Evolutionary conservation across 2,329 filamentous ascomycete genomes (phyloP), one percentile per base, ranked within the genome.

Genomic region (Didymella exigua): DNA sequence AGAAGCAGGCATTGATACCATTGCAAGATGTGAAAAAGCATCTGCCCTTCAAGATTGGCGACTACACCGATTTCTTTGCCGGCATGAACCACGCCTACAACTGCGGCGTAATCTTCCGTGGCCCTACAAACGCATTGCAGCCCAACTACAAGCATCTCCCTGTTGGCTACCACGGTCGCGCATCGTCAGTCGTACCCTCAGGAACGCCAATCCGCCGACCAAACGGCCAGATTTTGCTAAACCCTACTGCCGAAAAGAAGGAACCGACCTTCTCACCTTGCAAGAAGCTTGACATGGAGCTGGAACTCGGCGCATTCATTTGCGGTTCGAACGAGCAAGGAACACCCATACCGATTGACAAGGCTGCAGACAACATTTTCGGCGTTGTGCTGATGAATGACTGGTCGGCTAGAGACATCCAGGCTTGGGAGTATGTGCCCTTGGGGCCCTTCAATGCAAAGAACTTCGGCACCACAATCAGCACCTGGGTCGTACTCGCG

Each of bases 41-140:
- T 67, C 69, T 93, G 7, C 90, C 90, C 2, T 86, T 95, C 84
- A 80, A 82, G 49, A 91, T 93, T 63, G 88, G 89, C 23, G 90
- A 93, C 72, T 95, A 93, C 73, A 91, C 90, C 1, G 90, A 95
- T 74, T 95, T 95, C 78, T 95, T 91, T 69, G 90, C 88, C 9
- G 90, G 90, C 13, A 78, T 88, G 60, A 88, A 93, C 70, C 90
- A 95, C 75, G 90, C 90, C 16, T 88, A 86, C 76, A 88, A 87
- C 54, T 82, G 88, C 14, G 89, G 89, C 4, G 80, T 82, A 10
- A 81, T 93, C 58, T 91, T 93, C 76, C 84, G 90, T 37, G 89
- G 89, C 0, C 82, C 86, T 0, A 80, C 84, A 36, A 88, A 90
- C 65, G 89, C 89, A 0, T 78, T 95, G 21, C 88, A 92, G 72